Conservation (phyloP, 306 rosid species). For the Pyrus bretschneideri region DNA sequence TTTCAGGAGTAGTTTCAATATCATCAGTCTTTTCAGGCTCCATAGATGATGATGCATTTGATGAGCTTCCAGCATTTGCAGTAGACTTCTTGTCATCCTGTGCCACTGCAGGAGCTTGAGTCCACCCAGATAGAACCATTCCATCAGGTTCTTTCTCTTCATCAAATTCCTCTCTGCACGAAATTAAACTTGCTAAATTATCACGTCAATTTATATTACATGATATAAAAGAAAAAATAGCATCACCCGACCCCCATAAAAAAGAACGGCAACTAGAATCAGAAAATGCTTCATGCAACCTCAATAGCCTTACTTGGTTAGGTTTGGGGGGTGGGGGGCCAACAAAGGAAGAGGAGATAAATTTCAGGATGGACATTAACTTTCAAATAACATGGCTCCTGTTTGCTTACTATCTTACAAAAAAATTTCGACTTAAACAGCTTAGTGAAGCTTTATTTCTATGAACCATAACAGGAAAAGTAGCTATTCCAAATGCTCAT, state of each 20-base stretch:
- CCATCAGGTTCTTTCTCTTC: slow-evolving; percentile 99
- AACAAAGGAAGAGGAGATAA: not conserved
- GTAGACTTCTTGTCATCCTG: slow-evolving; percentile 39
- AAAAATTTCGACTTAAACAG: not conserved
- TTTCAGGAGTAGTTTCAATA: slow-evolving; percentile 17
- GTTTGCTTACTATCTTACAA: not conserved
- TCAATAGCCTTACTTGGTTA: not conserved
- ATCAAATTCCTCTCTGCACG: slow-evolving; percentile 78
- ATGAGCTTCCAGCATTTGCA: slow-evolving; percentile 53
- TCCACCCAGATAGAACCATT: slow-evolving; percentile 90
- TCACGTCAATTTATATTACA: not conserved
- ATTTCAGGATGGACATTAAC: not conserved
- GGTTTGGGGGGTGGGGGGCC: not conserved
- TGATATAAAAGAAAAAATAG: not conserved
- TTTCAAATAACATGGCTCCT: not conserved
- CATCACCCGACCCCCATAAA: not conserved
- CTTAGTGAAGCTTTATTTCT: not conserved
- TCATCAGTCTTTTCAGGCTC: slow-evolving; percentile 42
- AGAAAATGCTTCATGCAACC: not conserved
- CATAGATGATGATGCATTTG: slow-evolving; percentile 15
- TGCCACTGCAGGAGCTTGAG: slow-evolving; percentile 47
- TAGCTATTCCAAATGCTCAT: not conserved
- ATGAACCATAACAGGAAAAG: not conserved
- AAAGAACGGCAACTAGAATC: not conserved
- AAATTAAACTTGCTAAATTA: slow-evolving; percentile 1